phyloP scores from a whole-genome alignment of 192 early-diverging fungal species.

The Paraglomus brasilianum region DNA sequence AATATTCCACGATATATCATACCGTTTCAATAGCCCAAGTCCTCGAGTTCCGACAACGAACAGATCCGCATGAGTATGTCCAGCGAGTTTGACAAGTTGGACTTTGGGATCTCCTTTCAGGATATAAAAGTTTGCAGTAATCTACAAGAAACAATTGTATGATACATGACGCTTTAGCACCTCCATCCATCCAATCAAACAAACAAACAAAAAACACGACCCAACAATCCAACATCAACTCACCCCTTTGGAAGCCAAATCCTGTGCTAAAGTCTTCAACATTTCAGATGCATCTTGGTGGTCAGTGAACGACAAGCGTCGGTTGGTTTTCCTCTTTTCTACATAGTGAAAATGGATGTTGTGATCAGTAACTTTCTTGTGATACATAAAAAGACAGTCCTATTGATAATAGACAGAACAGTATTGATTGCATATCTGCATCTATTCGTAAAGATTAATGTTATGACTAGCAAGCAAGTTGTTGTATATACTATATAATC shows the following conservation, averaged over 20 bases:
- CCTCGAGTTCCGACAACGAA: constrained; percentile 14
- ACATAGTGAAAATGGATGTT: neutral
- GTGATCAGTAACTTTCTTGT: neutral
- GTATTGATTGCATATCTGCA: too few species aligned
- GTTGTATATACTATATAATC: too few species aligned
- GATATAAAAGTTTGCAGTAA: constrained; percentile 19
- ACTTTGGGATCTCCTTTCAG: constrained; percentile 24
- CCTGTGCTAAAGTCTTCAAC: constrained; percentile 17
- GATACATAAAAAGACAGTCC: too few species aligned
- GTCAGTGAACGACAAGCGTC: constrained; percentile 5
- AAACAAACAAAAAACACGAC: neutral
- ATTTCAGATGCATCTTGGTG: constrained; percentile 12
- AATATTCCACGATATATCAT: neutral
- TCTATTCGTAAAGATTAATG: too few species aligned
- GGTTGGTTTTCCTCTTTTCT: constrained; percentile 12
- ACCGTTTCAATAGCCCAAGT: constrained; percentile 20
- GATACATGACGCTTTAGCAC: neutral
- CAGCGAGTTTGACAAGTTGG: constrained; percentile 12
- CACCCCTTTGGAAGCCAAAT: constrained; percentile 17
- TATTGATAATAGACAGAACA: too few species aligned
- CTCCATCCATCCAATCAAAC: too few species aligned
- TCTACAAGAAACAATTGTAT: constrained; percentile 2
- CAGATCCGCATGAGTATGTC: constrained; percentile 11
- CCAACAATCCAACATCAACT: neutral
- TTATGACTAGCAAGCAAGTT: too few species aligned